These are phyloP conservation scores for Croton setiger DNA, from an alignment of 441 rosid species.

Conservation along the genomic window DNA sequence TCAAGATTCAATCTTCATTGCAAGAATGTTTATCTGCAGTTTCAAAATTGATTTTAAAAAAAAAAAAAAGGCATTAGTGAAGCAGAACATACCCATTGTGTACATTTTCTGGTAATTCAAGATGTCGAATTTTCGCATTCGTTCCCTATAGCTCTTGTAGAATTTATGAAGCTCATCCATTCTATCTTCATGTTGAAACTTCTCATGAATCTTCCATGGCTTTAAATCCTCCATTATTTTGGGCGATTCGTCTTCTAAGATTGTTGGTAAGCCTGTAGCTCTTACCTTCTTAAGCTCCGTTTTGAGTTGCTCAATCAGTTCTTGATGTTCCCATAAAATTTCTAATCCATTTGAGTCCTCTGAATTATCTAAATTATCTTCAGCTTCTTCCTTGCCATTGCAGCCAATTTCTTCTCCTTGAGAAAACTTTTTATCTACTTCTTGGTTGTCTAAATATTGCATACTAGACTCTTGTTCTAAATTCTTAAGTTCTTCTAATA, in stretches of 20 bases:
- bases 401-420: constrained; percentile 23
- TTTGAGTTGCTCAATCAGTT: constrained; percentile 80
- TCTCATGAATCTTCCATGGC: constrained; percentile 89
- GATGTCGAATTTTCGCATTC: constrained; percentile 88
- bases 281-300: constrained; percentile 83
- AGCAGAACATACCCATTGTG: constrained; percentile 62
- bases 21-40: constrained; percentile 9
- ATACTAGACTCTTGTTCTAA: constrained; percentile 23
- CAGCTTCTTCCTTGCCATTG: constrained; percentile 9
- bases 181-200: constrained; percentile 49
- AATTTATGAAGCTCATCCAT: constrained; percentile 83
- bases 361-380: constrained; percentile 10
- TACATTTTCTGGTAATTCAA: constrained; percentile 88
- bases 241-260: constrained; percentile 67
- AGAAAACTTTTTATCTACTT: constrained; percentile 4
- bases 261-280: constrained; percentile 85
- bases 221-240: constrained; percentile 73
- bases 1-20: constrained; percentile 16
- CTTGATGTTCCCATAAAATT: constrained; percentile 85
- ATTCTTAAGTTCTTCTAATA: constrained; percentile 25
- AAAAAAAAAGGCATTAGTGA: neutral
- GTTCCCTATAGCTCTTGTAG: constrained; percentile 74
- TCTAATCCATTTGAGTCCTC: constrained; percentile 56
- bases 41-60: neutral
- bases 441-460: constrained; percentile 9